These are phyloP conservation scores for Pythium guiyangense DNA, from an alignment of 352 stramenopile species.

Conservation along the genomic window DNA sequence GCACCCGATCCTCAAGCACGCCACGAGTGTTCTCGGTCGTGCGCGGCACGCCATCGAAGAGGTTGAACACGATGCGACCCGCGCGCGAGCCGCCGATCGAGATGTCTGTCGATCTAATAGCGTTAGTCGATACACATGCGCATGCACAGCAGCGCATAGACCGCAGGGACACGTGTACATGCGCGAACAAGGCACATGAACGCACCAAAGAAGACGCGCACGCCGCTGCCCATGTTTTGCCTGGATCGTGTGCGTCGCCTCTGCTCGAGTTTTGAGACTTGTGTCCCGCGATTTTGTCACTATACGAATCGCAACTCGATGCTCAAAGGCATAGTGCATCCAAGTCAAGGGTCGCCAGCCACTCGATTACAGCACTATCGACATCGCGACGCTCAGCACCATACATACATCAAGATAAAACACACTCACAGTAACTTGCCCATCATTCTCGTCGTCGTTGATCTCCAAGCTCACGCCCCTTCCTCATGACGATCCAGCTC, in stretches of 20 bases:
- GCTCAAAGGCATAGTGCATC: too few relatives aligned
- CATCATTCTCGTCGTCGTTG: too few relatives aligned
- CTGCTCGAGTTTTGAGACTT: background rate
- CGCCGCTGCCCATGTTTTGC: background rate
- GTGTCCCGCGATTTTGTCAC: too few relatives aligned
- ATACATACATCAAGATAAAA: too few relatives aligned
- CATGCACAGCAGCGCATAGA: background rate
- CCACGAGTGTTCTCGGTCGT: constrained; percentile 71
- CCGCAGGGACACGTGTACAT: background rate
- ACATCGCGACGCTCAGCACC: too few relatives aligned
- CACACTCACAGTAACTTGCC: too few relatives aligned
- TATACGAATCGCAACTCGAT: too few relatives aligned
- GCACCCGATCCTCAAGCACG: too few relatives aligned
- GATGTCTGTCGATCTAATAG: constrained; percentile 56
- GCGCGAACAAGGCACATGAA: background rate
- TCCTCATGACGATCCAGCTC: too few relatives aligned
- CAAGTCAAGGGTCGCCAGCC: too few relatives aligned
- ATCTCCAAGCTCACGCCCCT: too few relatives aligned
- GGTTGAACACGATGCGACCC: constrained; percentile 58
- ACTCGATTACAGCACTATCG: too few relatives aligned
- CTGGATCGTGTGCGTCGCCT: background rate
- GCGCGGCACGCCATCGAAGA: constrained; percentile 50
- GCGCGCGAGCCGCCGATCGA: constrained; percentile 81
- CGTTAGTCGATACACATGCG: background rate
- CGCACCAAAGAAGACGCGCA: constrained; percentile 41